Evolutionary conservation across 768 basidiomycete species (phyloP).

Genomic region (Leccinum truebloodii): DNA sequence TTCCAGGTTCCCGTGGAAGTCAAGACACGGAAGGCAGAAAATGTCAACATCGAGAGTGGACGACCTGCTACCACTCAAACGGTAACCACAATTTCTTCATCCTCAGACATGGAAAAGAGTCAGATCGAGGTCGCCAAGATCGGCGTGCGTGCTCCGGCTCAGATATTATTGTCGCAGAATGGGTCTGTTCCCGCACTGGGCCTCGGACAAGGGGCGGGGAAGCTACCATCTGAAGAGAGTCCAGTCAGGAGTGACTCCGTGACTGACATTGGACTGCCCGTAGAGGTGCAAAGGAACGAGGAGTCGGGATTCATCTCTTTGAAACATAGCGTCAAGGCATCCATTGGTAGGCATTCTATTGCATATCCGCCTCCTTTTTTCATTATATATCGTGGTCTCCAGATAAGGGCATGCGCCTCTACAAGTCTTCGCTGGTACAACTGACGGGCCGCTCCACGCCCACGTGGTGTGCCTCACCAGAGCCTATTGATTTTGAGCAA

Average conservation of each 20-base stretch:
- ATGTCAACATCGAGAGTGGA: background rate
- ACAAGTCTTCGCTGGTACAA: conserved; percentile 61
- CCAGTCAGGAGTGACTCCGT: conserved; percentile 13
- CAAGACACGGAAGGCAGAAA: conserved; percentile 2
- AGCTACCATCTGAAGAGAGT: conserved; percentile 9
- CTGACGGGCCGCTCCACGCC: conserved; percentile 33
- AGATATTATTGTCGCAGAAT: conserved; percentile 27
- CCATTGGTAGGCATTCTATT: conserved; percentile 56
- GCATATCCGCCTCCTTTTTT: background rate
- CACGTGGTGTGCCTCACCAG: conserved; percentile 32
- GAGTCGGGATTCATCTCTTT: conserved; percentile 50
- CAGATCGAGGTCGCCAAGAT: conserved; percentile 33
- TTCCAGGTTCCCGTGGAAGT: conserved; percentile 5
- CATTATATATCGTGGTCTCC: conserved; percentile 1
- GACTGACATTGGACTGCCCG: conserved; percentile 28
- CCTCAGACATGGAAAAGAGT: conserved; percentile 29
- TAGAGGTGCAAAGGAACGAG: conserved; percentile 22
- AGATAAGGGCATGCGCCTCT: conserved; percentile 71
- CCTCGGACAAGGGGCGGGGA: conserved; percentile 9
- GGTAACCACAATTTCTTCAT: conserved; percentile 14
- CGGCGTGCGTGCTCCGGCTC: conserved; percentile 31
- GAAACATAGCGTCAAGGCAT: conserved; percentile 71
- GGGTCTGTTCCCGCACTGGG: conserved; percentile 24
- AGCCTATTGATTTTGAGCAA: conserved; percentile 34
- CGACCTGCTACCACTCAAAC: conserved; percentile 15